Evolutionary conservation across 768 basidiomycete species (phyloP).

Genomic region (Tylopilus intermedius): DNA sequence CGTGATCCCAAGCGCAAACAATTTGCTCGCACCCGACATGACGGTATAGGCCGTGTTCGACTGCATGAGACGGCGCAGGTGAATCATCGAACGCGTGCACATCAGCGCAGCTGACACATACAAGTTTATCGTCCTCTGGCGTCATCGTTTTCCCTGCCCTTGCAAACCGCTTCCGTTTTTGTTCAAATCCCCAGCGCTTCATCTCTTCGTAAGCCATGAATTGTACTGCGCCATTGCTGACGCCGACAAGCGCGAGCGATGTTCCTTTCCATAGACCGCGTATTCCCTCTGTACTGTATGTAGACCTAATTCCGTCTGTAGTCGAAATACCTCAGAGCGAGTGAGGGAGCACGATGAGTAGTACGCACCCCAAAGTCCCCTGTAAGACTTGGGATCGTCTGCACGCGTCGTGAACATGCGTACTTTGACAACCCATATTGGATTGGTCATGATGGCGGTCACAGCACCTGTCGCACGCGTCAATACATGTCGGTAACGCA

Average conservation of each 20-base stretch:
- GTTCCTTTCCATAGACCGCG: conserved; percentile 85
- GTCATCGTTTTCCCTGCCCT: conserved; percentile 61
- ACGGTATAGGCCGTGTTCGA: conserved; percentile 87
- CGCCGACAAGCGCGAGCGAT: conserved; percentile 81
- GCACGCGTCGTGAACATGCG: conserved; percentile 86
- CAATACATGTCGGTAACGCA: conserved; percentile 10
- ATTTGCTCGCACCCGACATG: conserved; percentile 89
- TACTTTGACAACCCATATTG: conserved; percentile 96
- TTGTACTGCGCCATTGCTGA: conserved; percentile 91
- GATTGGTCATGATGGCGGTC: conserved; percentile 93
- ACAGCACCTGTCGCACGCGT: conserved; percentile 61
- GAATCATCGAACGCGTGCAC: background rate
- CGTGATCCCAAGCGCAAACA: conserved; percentile 75
- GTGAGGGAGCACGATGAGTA: background rate
- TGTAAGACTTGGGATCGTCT: conserved; percentile 68
- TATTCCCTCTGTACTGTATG: conserved; percentile 70
- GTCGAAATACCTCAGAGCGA: background rate
- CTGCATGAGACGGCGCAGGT: conserved; percentile 35
- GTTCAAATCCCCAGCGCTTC: conserved; percentile 84
- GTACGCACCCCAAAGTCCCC: conserved; percentile 64
- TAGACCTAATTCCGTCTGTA: conserved; percentile 66
- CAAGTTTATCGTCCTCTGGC: conserved; percentile 78
- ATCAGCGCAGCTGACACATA: conserved; percentile 35
- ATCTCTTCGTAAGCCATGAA: conserved; percentile 96
- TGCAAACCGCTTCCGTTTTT: conserved; percentile 60